Evolutionary conservation across 495 filamentous ascomycete genomes (phyloP).

Genomic region (Diplogelasinospora grovesii): DNA sequence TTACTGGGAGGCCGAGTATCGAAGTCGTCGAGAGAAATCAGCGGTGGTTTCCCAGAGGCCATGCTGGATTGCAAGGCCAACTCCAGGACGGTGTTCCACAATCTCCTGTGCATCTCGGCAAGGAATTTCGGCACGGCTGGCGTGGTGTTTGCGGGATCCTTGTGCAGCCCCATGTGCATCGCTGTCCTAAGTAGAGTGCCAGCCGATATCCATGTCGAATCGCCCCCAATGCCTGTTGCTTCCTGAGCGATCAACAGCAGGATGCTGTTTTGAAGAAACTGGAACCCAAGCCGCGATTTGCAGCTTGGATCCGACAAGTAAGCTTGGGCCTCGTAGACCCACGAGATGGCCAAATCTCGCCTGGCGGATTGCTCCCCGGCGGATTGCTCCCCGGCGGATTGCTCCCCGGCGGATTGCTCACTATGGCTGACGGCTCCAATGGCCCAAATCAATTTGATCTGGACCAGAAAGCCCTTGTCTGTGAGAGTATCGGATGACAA

Average conservation of each 20-base stretch:
- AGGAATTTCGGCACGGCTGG: too few relatives aligned
- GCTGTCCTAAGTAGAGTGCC: constrained; percentile 16
- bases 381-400: constrained; percentile 9
- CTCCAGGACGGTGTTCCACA: constrained; percentile 60
- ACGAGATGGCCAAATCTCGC: constrained; percentile 11
- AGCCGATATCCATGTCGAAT: constrained; percentile 12
- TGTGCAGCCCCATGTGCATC: constrained; percentile 23
- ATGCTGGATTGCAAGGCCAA: constrained; percentile 46
- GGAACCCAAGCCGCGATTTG: constrained; percentile 14
- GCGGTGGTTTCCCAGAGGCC: constrained; percentile 47
- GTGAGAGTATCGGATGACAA: constrained; percentile 21
- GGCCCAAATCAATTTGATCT: constrained; percentile 21
- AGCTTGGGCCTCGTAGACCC: constrained; percentile 22
- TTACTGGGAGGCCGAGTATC: constrained; percentile 46
- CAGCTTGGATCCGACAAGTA: constrained; percentile 17
- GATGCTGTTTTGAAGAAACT: constrained; percentile 12
- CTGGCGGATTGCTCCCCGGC: constrained; percentile 20
- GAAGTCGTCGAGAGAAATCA: constrained; percentile 35
- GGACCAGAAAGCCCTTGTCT: constrained; percentile 20
- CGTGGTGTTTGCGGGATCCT: constrained; percentile 21
- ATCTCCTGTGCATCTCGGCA: constrained; percentile 56
- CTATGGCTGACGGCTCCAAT: constrained; percentile 17
- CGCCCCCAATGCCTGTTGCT: constrained; percentile 13
- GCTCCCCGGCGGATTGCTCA: constrained; percentile 11
- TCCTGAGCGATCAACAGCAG: constrained; percentile 17